Evolutionary conservation across 352 stramenopile genomes (phyloP), one percentile per base, ranked within the genome.

Genomic region (Phytophthora ohioensis): DNA sequence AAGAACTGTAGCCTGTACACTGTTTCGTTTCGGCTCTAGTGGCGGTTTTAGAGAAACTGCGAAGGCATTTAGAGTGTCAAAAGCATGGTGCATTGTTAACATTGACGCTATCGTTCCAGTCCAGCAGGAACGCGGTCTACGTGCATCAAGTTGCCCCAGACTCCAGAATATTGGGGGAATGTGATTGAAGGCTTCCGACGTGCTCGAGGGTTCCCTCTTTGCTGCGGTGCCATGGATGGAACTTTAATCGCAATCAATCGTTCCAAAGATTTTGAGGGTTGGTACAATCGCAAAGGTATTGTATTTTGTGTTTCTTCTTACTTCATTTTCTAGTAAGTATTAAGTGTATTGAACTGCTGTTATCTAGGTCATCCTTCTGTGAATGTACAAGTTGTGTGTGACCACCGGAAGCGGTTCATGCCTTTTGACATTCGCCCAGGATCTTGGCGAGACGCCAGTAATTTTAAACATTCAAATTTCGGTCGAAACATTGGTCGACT

Each of bases 31-130:
- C 32, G 45, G 45, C 12, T 69, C 53, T 54, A 64, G 62, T 54
- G 62, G 53, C 2, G 27, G 30, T 35, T 55, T 43, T 49, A 42
- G 52, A 32, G 34, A 69, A 62, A 57, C 43, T 5, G 31, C 51
- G 5, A 42, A 61, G 13, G 51, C 41, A 56, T 69, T 69, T 57
- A 35, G 52, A n/a, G 61, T 57, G 17, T 69, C 35, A 46, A 62
- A 63, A 31, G 34, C 61, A 21, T 69, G 61, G 43, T 57, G 61
- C 45, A 69, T 69, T 63, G 53, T 38, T 52, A 69, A 67, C 17
- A 39, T 49, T 54, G 60, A 54, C 6, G 15, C 32, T 8, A 30
- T 63, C 21, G 62, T 57, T 45, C 31, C 34, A 27, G 43, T 38
- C 4, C 27, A 30, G 21, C 52, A 51, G 27, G 1, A 17, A 57